Conservation (phyloP, 371 early-diverging fungal species). For the Rhizopus sp. region DNA sequence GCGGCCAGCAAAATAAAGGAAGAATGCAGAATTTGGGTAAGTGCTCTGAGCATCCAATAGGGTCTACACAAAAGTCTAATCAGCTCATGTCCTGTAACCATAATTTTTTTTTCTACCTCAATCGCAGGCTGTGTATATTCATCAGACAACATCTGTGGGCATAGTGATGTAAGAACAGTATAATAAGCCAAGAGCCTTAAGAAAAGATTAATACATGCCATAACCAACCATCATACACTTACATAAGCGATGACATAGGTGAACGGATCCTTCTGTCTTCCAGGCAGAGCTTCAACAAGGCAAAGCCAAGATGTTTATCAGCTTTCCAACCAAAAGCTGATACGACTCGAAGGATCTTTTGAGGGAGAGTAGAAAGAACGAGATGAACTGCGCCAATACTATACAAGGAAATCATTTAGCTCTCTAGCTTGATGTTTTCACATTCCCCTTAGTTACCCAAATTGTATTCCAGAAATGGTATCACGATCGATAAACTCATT, state of each 20-base stretch:
- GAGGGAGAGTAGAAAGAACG: slow-evolving; percentile 59
- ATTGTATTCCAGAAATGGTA: slow-evolving; percentile 55
- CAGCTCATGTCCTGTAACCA: neutral
- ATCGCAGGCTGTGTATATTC: slow-evolving; percentile 58
- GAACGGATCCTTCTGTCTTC: slow-evolving; percentile 62
- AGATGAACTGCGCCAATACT: slow-evolving; percentile 69
- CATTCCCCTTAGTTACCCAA: slow-evolving; percentile 36
- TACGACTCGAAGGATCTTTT: slow-evolving; percentile 62
- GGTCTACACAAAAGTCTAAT: slow-evolving; percentile 28
- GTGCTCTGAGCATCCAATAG: slow-evolving; percentile 59
- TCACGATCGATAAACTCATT: slow-evolving; percentile 52
- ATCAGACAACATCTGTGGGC: slow-evolving; percentile 44
- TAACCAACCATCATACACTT: slow-evolving; percentile 7
- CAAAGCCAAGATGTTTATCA: slow-evolving; percentile 65
- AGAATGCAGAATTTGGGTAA: slow-evolving; percentile 65
- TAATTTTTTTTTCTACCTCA: slow-evolving; percentile 30
- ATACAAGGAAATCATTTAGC: slow-evolving; percentile 12
- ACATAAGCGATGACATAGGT: slow-evolving; percentile 65
- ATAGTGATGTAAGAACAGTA: slow-evolving; percentile 43
- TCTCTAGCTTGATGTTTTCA: neutral
- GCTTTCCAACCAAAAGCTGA: slow-evolving; percentile 68
- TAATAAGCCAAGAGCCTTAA: slow-evolving; percentile 50
- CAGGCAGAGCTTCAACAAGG: slow-evolving; percentile 54
- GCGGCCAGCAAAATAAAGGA: slow-evolving; percentile 64
- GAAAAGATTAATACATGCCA: neutral